Conservation (phyloP, 768 basidiomycete species). For the Podaxis sp. region DNA sequence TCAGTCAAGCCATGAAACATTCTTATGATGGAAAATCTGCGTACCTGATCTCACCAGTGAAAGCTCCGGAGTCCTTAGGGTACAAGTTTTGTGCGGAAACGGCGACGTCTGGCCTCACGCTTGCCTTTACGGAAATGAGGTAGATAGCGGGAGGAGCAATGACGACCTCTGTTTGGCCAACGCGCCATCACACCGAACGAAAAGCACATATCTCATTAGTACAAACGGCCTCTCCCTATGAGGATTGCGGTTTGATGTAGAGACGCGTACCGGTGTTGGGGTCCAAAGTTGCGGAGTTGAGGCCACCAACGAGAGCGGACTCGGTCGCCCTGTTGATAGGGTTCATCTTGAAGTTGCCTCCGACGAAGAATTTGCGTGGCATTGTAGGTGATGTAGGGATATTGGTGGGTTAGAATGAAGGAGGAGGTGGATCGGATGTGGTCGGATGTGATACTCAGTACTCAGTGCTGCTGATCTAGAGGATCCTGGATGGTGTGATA, state of each 20-base stretch:
- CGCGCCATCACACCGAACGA: background rate
- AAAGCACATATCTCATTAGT: background rate
- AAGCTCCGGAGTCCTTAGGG: slow-evolving; percentile 82
- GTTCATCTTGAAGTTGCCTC: slow-evolving; percentile 99
- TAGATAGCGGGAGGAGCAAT: slow-evolving; percentile 91
- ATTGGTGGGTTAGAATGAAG: background rate
- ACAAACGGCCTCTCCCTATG: background rate
- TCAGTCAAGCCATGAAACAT: background rate
- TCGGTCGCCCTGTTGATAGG: slow-evolving; percentile 66
- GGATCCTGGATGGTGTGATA: slow-evolving; percentile 6
- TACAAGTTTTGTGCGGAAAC: slow-evolving; percentile 93
- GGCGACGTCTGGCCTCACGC: slow-evolving; percentile 65
- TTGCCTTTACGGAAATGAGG: slow-evolving; percentile 68
- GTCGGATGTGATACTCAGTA: slow-evolving; percentile 12
- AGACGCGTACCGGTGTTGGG: slow-evolving; percentile 61
- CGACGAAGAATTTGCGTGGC: slow-evolving; percentile 84
- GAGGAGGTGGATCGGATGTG: slow-evolving; percentile 8
- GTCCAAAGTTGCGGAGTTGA: slow-evolving; percentile 84
- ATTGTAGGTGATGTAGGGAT: background rate
- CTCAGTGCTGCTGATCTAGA: background rate
- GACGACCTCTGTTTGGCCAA: slow-evolving; percentile 71
- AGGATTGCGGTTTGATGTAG: background rate
- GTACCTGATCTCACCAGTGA: slow-evolving; percentile 95
- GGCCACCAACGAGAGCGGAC: slow-evolving; percentile 57
- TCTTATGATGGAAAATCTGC: slow-evolving; percentile 19